Evolutionary conservation across 2,329 filamentous ascomycete species (phyloP).

Genomic region (Dactylonectria estremocensis): DNA sequence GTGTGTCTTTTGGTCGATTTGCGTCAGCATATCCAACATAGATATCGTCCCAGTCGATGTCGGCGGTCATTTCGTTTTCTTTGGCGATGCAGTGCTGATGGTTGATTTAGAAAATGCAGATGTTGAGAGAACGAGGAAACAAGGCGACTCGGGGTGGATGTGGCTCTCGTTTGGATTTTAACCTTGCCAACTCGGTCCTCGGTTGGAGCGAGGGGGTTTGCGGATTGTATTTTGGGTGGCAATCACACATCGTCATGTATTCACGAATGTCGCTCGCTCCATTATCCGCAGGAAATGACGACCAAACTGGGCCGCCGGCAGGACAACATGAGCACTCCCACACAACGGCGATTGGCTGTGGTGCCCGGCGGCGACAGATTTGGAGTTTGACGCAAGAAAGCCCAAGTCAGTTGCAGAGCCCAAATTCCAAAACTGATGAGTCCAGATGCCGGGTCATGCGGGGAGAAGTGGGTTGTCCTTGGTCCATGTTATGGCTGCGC

Average conservation of each 20-base stretch:
- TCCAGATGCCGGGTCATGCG: slow-evolving; percentile 10
- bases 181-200: neutral
- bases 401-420: slow-evolving; percentile 1
- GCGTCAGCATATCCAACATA: neutral
- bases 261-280: neutral
- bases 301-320: neutral
- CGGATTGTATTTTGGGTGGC: slow-evolving; percentile 19
- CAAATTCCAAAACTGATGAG: slow-evolving; percentile 20
- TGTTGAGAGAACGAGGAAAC: neutral
- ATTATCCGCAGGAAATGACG: slow-evolving; percentile 10
- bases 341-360: slow-evolving; percentile 2
- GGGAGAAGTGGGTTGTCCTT: neutral
- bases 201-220: neutral
- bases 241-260: slow-evolving; percentile 14
- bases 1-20: neutral
- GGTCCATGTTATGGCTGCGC: slow-evolving; percentile 5
- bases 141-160: neutral
- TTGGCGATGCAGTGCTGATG: too few species aligned
- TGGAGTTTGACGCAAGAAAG: slow-evolving; percentile 15
- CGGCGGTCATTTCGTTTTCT: neutral
- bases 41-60: neutral
- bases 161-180: slow-evolving; percentile 11
- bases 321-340: slow-evolving; percentile 6
- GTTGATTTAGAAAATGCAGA: neutral
- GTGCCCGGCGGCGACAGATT: neutral